Percentiles rank a stretch among this genome's conserved stretches.
These are phyloP conservation scores for Ceratocystiopsis sp. DNA, from an alignment of 2,329 filamentous ascomycete species.

Conservation along the genomic window DNA sequence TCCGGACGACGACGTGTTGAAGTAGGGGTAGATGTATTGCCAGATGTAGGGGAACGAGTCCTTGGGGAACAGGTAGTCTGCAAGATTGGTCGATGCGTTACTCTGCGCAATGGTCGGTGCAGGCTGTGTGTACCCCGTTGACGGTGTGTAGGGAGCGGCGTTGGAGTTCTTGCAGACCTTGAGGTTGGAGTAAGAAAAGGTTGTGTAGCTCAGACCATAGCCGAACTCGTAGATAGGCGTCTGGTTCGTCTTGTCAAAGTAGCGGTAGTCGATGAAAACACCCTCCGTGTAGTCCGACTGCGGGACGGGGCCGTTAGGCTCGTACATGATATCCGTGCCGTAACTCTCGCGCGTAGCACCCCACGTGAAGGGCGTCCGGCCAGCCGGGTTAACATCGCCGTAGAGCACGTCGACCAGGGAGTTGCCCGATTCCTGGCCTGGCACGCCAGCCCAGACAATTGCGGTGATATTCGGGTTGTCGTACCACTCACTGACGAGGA, in stretches of 20 bases:
- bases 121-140: constrained; percentile 38
- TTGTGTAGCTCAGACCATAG: constrained; percentile 65
- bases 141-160: constrained; percentile 38
- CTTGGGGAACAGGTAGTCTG: constrained; percentile 52
- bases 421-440: constrained; percentile 72
- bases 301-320: constrained; percentile 44
- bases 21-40: constrained; percentile 52
- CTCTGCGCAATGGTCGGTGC: constrained; percentile 46
- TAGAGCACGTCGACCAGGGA: constrained; percentile 70
- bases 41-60: constrained; percentile 31
- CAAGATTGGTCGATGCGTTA: constrained; percentile 42
- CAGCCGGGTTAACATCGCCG: constrained; percentile 60
- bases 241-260: constrained; percentile 50
- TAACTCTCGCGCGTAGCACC: constrained; percentile 51
- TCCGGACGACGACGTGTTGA: constrained; percentile 43
- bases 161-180: constrained; percentile 29
- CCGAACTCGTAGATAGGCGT: constrained; percentile 69
- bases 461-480: constrained; percentile 65
- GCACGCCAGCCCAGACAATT: constrained; percentile 66
- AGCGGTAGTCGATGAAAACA: constrained; percentile 65
- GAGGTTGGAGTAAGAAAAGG: constrained; percentile 57
- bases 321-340: constrained; percentile 47
- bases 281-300: constrained; percentile 64
- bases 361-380: constrained; percentile 67
- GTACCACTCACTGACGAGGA: constrained; percentile 60